Percentiles rank a stretch among this genome's conserved stretches.
Evolutionary conservation across 2,329 filamentous ascomycete species (phyloP).

Genomic region (Cadophora malorum): DNA sequence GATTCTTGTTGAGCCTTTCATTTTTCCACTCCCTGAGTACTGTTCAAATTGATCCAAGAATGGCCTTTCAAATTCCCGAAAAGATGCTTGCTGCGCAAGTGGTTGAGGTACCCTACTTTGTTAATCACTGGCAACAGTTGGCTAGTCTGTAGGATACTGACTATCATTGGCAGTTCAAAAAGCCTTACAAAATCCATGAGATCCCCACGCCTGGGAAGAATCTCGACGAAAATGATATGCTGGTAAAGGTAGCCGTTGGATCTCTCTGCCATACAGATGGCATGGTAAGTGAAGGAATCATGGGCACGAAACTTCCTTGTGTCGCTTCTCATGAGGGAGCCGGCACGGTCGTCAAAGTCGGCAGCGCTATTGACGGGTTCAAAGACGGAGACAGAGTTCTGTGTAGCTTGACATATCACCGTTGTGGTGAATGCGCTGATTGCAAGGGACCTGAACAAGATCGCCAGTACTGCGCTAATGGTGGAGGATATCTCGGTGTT

Average conservation of each 20-base stretch:
- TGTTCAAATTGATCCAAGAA: constrained; percentile 16
- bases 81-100: constrained; percentile 56
- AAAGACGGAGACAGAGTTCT: constrained; percentile 53
- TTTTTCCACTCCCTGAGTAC: background rate
- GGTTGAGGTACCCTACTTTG: constrained; percentile 47
- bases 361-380: constrained; percentile 42
- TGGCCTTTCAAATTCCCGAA: constrained; percentile 46
- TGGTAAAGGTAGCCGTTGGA: constrained; percentile 59
- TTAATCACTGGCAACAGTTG: background rate
- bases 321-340: constrained; percentile 53
- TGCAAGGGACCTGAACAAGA: constrained; percentile 57
- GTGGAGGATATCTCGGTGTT: constrained; percentile 56
- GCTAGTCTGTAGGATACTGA: constrained; percentile 2
- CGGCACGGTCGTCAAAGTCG: constrained; percentile 45
- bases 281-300: constrained; percentile 59
- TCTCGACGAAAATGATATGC: constrained; percentile 57
- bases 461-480: constrained; percentile 58
- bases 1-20: background rate
- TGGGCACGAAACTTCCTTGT: constrained; percentile 55
- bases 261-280: constrained; percentile 68
- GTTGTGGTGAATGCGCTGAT: constrained; percentile 59
- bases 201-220: constrained; percentile 53
- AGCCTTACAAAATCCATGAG: constrained; percentile 59
- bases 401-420: constrained; percentile 58
- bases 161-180: constrained; percentile 51